These are phyloP conservation scores for Rhizopus sp. DNA, from an alignment of 371 early-diverging fungal species.

Conservation along the genomic window DNA sequence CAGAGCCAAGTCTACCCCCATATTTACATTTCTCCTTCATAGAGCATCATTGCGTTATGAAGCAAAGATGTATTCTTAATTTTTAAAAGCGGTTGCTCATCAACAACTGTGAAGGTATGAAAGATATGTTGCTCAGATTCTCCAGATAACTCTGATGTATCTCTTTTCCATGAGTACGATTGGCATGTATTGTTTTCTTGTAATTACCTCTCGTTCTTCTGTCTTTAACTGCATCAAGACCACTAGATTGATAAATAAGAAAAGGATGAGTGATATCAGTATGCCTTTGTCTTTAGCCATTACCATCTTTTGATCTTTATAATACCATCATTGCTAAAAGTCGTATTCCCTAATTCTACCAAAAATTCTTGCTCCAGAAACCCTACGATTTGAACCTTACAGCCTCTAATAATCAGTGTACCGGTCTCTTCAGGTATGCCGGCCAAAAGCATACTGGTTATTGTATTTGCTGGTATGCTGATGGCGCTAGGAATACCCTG, in stretches of 20 bases:
- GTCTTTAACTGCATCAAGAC: slow-evolving; percentile 30
- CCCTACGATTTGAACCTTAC: slow-evolving; percentile 68
- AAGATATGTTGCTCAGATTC: slow-evolving; percentile 37
- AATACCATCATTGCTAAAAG: background rate
- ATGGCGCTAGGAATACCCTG: slow-evolving; percentile 58
- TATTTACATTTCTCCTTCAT: slow-evolving; percentile 77
- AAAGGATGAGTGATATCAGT: background rate
- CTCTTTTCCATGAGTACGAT: background rate
- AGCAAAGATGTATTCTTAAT: slow-evolving; percentile 58
- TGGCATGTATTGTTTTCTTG: background rate
- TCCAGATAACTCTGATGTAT: background rate
- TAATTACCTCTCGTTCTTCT: slow-evolving; percentile 27
- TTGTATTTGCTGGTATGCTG: slow-evolving; percentile 68
- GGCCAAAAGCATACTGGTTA: slow-evolving; percentile 58
- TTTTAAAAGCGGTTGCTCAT: slow-evolving; percentile 68
- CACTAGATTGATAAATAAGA: slow-evolving; percentile 17
- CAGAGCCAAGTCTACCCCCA: background rate
- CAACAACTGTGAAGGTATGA: slow-evolving; percentile 65
- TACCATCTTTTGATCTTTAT: slow-evolving; percentile 41
- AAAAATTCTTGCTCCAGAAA: slow-evolving; percentile 73
- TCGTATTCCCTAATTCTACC: slow-evolving; percentile 42
- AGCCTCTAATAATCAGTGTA: slow-evolving; percentile 65
- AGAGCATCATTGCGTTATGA: slow-evolving; percentile 77
- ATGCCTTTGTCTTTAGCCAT: background rate
- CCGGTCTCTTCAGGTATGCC: slow-evolving; percentile 68